A percentile compares a stretch with the other conserved stretches of the same genome.
These are phyloP conservation scores for Allium sativum DNA, from an alignment of 106 monocot species.

Conservation along the genomic window DNA sequence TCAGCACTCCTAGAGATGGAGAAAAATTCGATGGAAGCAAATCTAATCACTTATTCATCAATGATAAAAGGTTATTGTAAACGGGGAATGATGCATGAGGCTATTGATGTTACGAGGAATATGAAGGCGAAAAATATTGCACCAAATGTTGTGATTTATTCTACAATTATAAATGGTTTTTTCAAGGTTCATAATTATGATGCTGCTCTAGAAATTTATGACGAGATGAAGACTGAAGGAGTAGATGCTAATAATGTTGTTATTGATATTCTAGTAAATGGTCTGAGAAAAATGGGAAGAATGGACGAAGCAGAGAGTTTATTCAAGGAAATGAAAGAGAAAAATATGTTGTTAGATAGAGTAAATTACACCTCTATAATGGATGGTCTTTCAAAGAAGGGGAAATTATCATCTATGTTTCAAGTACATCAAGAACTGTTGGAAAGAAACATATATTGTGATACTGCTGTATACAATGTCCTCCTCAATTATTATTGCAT, in stretches of 20 bases:
- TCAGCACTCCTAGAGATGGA: constrained; percentile 46
- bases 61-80: constrained; percentile 70
- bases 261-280: constrained; percentile 66
- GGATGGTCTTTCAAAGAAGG: constrained; percentile 71
- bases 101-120: constrained; percentile 33
- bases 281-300: constrained; percentile 57
- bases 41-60: constrained; percentile 63
- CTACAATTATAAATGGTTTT: constrained; percentile 50
- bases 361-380: constrained; percentile 89
- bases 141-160: constrained; percentile 58
- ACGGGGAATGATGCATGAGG: constrained; percentile 51
- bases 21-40: constrained; percentile 25
- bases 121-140: constrained; percentile 53
- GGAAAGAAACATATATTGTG: constrained; percentile 37
- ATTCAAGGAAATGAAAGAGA: constrained; percentile 34
- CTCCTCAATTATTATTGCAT: constrained; percentile 66
- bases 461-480: constrained; percentile 74
- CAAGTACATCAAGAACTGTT: constrained; percentile 54
- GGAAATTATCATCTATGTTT: constrained; percentile 53
- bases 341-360: constrained; percentile 42
- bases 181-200: constrained; percentile 55
- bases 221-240: constrained; percentile 49
- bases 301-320: constrained; percentile 51
- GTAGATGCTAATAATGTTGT: constrained; percentile 42
- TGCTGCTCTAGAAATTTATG: constrained; percentile 49